Percentiles rank a stretch among this genome's conserved stretches.
These are phyloP conservation scores for Yarrowia phangngaensis DNA, from an alignment of 805 yeast species.

Conservation along the genomic window DNA sequence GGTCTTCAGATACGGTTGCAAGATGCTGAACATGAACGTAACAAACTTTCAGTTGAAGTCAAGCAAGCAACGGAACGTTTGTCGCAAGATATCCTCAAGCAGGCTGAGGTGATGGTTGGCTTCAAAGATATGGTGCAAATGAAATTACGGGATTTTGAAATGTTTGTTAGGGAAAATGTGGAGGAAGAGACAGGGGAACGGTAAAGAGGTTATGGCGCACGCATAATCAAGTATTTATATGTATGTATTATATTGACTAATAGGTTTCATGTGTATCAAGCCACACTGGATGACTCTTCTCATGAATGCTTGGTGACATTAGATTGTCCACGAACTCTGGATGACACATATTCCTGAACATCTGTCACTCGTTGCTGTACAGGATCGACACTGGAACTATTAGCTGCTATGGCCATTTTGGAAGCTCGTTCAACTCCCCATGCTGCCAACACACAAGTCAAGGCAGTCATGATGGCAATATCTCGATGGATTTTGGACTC, in stretches of 20 bases:
- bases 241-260: neutral
- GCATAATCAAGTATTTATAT: slow-evolving; percentile 11
- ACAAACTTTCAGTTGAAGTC: slow-evolving; percentile 12
- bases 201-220: slow-evolving; percentile 1
- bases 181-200: slow-evolving; percentile 10
- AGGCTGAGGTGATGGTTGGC: slow-evolving; percentile 19
- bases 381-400: slow-evolving; percentile 9
- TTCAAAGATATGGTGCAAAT: slow-evolving; percentile 18
- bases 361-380: slow-evolving; percentile 15
- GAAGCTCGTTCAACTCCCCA: slow-evolving; percentile 13
- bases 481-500: slow-evolving; percentile 22
- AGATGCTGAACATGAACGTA: slow-evolving; percentile 12
- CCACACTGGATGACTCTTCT: neutral
- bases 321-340: slow-evolving; percentile 22
- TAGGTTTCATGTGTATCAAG: too few relatives aligned
- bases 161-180: slow-evolving; percentile 16
- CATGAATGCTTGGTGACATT: slow-evolving; percentile 5
- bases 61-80: slow-evolving; percentile 16
- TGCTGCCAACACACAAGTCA: slow-evolving; percentile 16
- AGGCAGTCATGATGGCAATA: slow-evolving; percentile 22
- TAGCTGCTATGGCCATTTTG: slow-evolving; percentile 9
- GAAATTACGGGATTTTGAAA: slow-evolving; percentile 12
- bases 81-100: slow-evolving; percentile 10
- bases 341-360: slow-evolving; percentile 24
- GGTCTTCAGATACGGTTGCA: slow-evolving; percentile 19